phyloP scores from a whole-genome alignment of 225 moss, liverwort and hornwort genomes.

The Rhytidiadelphus loreus region DNA sequence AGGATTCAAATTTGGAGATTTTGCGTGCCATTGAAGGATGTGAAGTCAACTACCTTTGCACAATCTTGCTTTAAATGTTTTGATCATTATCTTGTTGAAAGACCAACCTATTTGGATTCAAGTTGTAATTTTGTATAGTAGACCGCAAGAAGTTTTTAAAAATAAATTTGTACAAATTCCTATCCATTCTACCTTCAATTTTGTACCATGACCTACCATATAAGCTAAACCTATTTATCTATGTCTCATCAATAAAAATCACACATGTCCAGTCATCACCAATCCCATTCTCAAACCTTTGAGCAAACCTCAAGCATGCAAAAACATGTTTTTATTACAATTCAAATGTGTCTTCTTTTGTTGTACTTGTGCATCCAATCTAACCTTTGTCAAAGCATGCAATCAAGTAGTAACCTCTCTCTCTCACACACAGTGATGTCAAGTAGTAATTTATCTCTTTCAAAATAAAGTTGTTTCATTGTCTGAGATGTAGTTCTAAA shows the following conservation, averaged over 20 bases:
- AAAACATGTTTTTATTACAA: too few relatives aligned
- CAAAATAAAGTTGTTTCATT: background rate
- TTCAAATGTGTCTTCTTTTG: accelerated
- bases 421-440: background rate
- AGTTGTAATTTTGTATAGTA: background rate
- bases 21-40: too few relatives aligned
- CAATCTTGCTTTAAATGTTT: background rate
- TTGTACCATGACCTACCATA: too few relatives aligned
- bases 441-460: background rate
- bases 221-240: background rate
- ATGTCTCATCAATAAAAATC: too few relatives aligned
- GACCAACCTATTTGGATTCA: background rate
- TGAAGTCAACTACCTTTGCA: background rate
- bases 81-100: background rate
- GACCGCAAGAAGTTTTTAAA: background rate
- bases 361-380: background rate
- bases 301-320: background rate
- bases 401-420: too few relatives aligned
- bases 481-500: too few relatives aligned
- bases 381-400: background rate
- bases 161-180: too few relatives aligned
- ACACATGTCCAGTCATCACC: accelerated
- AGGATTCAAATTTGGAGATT: background rate
- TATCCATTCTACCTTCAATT: background rate
- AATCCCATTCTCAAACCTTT: background rate